A percentile compares a stretch with the other conserved stretches of the same genome.
Conservation (phyloP, 441 rosid genomes). For the Melastoma candidum region DNA sequence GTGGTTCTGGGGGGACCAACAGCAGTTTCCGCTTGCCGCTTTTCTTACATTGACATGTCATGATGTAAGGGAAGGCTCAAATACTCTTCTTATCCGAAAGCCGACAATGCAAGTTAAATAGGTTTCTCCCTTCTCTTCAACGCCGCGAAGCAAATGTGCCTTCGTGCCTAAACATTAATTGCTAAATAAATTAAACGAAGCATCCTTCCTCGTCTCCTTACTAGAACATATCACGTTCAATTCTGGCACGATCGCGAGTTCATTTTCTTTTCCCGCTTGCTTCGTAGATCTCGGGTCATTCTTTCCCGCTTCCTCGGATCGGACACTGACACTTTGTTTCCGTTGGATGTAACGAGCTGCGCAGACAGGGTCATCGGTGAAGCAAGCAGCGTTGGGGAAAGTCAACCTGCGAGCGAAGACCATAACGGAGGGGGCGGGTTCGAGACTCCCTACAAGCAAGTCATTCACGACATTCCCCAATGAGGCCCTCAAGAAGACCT, state of each 20-base stretch:
- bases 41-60: too few species aligned
- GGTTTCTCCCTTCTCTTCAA: too few species aligned
- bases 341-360: constrained; percentile 10
- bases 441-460: constrained; percentile 29
- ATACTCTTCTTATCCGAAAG: too few species aligned
- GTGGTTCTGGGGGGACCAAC: too few species aligned
- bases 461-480: constrained; percentile 23
- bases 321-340: not conserved
- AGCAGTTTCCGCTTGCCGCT: too few species aligned
- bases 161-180: too few species aligned
- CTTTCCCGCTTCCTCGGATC: not conserved
- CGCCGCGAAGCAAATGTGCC: too few species aligned
- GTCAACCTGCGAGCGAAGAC: constrained; percentile 35
- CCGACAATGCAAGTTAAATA: too few species aligned
- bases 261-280: not conserved
- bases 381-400: constrained; percentile 38
- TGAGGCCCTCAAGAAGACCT: constrained; percentile 28
- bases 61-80: too few species aligned
- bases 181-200: too few species aligned
- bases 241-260: constrained; percentile 33
- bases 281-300: not conserved
- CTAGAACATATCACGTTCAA: too few species aligned
- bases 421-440: constrained; percentile 30
- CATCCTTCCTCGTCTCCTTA: too few species aligned
- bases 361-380: constrained; percentile 23